These are phyloP conservation scores for Pholiota molesta DNA, from an alignment of 768 basidiomycete genomes.

Conservation along the genomic window DNA sequence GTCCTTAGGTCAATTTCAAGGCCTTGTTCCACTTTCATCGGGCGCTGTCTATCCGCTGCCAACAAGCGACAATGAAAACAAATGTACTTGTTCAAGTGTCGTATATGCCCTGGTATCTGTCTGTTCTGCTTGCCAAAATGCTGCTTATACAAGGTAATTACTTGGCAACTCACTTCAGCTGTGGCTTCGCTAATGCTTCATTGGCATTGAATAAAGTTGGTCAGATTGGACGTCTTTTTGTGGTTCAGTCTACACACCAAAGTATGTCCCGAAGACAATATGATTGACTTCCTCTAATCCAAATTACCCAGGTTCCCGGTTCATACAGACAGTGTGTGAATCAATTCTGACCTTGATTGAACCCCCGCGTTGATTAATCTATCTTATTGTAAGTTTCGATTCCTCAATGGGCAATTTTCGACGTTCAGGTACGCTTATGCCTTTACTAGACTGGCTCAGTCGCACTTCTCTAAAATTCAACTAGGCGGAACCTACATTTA, in stretches of 20 bases:
- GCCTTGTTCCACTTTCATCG: neutral
- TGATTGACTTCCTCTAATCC: neutral
- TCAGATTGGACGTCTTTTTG: slow-evolving; percentile 13
- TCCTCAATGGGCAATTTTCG: slow-evolving; percentile 1
- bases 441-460: neutral
- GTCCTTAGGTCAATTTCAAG: neutral
- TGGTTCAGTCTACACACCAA: neutral
- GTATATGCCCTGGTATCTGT: slow-evolving; percentile 36
- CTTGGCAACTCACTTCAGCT: neutral
- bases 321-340: neutral
- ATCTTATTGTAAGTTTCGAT: neutral
- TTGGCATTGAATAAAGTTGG: slow-evolving; percentile 4
- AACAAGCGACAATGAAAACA: slow-evolving; percentile 20
- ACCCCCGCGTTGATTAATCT: neutral
- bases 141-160: slow-evolving; percentile 9
- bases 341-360: neutral
- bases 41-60: neutral
- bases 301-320: neutral
- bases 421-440: slow-evolving; percentile 4
- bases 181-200: neutral
- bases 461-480: neutral
- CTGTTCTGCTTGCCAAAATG: slow-evolving; percentile 34
- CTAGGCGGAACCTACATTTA: slow-evolving; percentile 1
- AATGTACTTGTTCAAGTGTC: slow-evolving; percentile 34
- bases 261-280: neutral